phyloP scores from a whole-genome alignment of 306 rosid species.

The Luffa aegyptiaca region DNA sequence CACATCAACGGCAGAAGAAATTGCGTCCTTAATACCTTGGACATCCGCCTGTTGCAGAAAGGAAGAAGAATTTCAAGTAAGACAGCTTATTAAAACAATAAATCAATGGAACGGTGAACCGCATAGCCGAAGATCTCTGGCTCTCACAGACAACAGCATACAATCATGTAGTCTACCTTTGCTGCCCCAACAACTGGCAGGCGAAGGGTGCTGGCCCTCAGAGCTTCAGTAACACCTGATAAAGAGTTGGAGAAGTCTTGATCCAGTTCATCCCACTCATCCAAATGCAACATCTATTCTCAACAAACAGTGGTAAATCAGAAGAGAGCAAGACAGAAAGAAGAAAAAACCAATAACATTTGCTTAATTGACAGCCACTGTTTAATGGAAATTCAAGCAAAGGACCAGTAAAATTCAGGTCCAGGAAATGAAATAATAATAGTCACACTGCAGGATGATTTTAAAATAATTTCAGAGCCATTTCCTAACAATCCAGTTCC shows the following conservation, averaged over 20 bases:
- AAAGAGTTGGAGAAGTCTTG: conserved; percentile 55
- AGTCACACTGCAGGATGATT: neutral
- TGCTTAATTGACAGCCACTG: neutral
- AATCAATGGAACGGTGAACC: neutral
- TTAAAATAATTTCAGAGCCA: neutral
- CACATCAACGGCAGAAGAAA: conserved; percentile 82
- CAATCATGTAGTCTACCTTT: conserved; percentile 31
- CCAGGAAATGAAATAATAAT: neutral
- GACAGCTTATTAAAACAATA: neutral
- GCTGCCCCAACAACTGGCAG: conserved; percentile 86
- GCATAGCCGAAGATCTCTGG: neutral
- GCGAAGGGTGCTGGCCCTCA: conserved; percentile 89
- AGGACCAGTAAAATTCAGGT: neutral
- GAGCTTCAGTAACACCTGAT: conserved; percentile 74
- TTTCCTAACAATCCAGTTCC: neutral
- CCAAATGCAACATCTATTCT: conserved; percentile 52
- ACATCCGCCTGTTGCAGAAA: conserved; percentile 55
- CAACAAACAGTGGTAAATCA: conserved; percentile 5
- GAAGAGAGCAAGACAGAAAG: neutral
- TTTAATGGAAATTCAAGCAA: neutral
- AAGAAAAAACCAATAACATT: neutral
- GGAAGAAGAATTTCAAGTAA: conserved; percentile 3
- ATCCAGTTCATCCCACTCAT: conserved; percentile 73
- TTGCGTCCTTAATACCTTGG: conserved; percentile 67
- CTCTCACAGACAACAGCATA: conserved; percentile 1